Base-by-base conservation (phyloP, 352 stramenopile species). In the Phytopythium helicoides region DNA sequence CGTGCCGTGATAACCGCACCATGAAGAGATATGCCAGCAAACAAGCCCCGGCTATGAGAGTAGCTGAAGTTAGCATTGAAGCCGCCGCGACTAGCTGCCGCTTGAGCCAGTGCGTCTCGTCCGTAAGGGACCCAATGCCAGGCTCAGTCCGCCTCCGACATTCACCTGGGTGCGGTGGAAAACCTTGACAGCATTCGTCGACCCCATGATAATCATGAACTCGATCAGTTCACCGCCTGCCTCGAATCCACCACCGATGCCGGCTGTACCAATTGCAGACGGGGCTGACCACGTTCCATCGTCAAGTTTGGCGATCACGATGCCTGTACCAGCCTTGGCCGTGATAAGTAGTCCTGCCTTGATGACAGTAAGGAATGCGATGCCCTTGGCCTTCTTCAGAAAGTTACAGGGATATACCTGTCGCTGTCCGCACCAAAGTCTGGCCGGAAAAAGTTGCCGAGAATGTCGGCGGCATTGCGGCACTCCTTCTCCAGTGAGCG, bases 121-220 rank as follows among this genome's bases (percentile, higher is more conserved):
- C 94, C 94, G 26, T 97, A 81, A 6, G 94, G n/a, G 93, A 3
- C 94, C 94, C 4, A 98, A 64, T 0, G 91, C 88, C 8, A 98
- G 73, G 33, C 88, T 96, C 22, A 98, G 63, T 1, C 94, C 92
- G 16, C 82, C 91, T 22, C 94, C 94, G n/a, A 98, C 64, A 48
- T 96, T 96, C 23, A 98, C 71, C 44, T 94, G 74, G 44, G 83
- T 83, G 63, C 85, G 64, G 56, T 95, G 84, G 60, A 98, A 95
- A 10, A 98, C 76, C 56, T 97, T 86, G 15, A 98, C 90, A 0
- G 95, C 89, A 22, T 86, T 85, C 22, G 94, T 76, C 1, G 84
- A 97, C 63, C 96, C 96, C 25, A 98, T 74, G 36, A 98, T 86
- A 67, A 98, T 97, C 56, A 98, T 89, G 49, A 98, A 88, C 73